Conservation (phyloP, 2,329 filamentous ascomycete genomes). For the Cryphonectria parasitica region DNA sequence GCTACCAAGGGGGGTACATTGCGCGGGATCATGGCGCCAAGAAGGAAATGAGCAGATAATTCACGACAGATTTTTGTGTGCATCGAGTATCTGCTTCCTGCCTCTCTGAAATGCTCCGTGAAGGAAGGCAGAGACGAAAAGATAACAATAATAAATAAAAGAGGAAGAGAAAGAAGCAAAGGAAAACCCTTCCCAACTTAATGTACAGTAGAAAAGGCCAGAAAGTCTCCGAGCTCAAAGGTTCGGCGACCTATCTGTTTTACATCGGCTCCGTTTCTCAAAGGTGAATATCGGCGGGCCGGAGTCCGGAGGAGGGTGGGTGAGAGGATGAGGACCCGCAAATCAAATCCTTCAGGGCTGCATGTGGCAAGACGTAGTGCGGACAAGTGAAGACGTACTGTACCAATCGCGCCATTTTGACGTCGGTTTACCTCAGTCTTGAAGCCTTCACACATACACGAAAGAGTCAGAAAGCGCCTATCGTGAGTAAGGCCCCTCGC, state of each 20-base stretch:
- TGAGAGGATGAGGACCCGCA: neutral
- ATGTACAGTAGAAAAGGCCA: neutral
- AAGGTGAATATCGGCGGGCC: neutral
- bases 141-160: neutral
- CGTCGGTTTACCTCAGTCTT: neutral
- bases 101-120: neutral
- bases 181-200: neutral
- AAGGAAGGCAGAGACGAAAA: neutral
- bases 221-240: conserved; percentile 6
- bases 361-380: neutral
- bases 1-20: neutral
- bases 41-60: neutral
- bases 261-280: conserved; percentile 1
- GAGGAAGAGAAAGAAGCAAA: neutral
- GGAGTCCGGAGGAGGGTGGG: neutral
- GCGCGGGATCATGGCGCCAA: neutral
- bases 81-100: neutral
- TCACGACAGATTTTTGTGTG: neutral
- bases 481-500: neutral
- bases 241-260: conserved; percentile 8
- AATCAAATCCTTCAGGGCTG: neutral
- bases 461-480: neutral
- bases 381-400: neutral
- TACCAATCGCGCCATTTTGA: conserved; percentile 8
- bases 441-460: neutral